Base-by-base conservation (phyloP, 1,139 yeast species). In the Pichiaceae sp. region DNA sequence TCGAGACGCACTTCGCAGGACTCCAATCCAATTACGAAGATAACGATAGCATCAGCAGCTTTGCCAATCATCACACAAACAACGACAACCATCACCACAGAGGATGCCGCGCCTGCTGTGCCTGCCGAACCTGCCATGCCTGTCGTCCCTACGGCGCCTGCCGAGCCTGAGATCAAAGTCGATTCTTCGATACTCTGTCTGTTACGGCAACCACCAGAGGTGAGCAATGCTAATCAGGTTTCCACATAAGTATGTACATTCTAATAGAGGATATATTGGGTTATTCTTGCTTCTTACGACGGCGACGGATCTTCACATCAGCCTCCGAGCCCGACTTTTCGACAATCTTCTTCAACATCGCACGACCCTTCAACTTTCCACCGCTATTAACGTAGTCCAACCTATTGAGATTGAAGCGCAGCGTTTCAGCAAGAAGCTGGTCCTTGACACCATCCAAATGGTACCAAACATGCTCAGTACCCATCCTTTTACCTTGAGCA, bases 381-480 rank as follows among this genome's bases (percentile, higher is more conserved):
- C 58, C 58, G 25, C 60, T 56, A 27, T 47, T 48, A 7, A 51
- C 36, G 38, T 54, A 55, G 35, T 58, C 62, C n/a, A 57, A 35
- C 26, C 60, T 50, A 32, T 52, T 53, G 35, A 58, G 43, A 37
- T 57, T 57, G 39, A 50, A 55, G 43, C 80, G 59, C 18, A 73
- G 54, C 11, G 62, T 60, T 45, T 74, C 80, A 0, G 75, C 77
- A 32, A 73, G 51, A 2, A 55, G 50, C 42, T 78, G 86, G 51
- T 81, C 91, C 42, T 81, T 77, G 36, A 74, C 71, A 4, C 87
- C 91, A 56, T 86, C 96, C 17, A 87, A 68, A 50, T 84, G 86
- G 50, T 79, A 84, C 96, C 96, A 87, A 27, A 85, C 64, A 52
- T 81, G 73, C 51, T 75, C 75, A 27, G 73, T 72, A 6, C 79